Evolutionary conservation across 2,329 filamentous ascomycete genomes (phyloP), one percentile per base, ranked within the genome.

Genomic region (Fonsecaea pedrosoi): DNA sequence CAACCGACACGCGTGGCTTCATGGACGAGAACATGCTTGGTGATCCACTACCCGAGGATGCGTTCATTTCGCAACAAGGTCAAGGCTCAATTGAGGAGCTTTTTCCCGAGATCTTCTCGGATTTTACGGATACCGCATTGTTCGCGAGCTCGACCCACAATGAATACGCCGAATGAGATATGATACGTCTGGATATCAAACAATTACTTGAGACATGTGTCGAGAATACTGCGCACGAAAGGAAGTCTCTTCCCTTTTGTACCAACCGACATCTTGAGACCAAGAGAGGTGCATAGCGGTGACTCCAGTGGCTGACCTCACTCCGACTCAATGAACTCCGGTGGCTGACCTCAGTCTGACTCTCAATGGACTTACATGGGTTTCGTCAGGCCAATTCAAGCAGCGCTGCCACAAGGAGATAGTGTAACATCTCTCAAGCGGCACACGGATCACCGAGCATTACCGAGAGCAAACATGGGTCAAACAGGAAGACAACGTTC

Each of bases 31-130:
- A 60, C 18, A 60, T 65, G 57, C 64, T 67, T 2, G 63, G 61
- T 12, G 59, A 67, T 32, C 64, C 62, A 12, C 45, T 66, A 4
- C 60, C 67, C 6, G 66, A 69, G 13, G 68, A 71, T 15, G 57
- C 35, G 0, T 71, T 68, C 37, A 25, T 63, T 32, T 64, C 50
- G 5, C 59, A 62, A 13, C 67, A 65, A 48, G 58, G 63, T 3
- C 67, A 70, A 18, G 63, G 62, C 5, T 68, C 64, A 1, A 68
- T 71, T 40, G 69, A 71, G 48, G 68, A 70, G 37, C 45, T 71
- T 60, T 71, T 71, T 37, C 69, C 69, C 13, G 69, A 71, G 65
- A 68, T 71, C 61, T 71, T 71, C 40, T 64, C 68, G 4, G 69
- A 71, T 53, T 71, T 71, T 37, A 64, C 67, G 4, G 69, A 71